Base-by-base conservation (phyloP, 441 rosid species). In the Mallotus repandus region DNA sequence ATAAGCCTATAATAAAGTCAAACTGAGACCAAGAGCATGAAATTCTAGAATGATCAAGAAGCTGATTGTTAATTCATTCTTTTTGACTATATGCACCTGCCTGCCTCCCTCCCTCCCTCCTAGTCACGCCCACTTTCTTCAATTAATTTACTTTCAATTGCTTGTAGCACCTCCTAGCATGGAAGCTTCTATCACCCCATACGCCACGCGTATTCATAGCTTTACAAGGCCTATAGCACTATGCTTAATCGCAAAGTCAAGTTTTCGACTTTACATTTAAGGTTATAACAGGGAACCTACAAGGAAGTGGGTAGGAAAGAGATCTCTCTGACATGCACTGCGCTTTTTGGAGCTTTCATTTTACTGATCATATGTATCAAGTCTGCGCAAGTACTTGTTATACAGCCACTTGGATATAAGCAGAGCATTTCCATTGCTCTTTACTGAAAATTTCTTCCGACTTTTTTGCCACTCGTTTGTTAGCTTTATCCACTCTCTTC, bases 401-500 rank as follows among this genome's bases (percentile, higher is more conserved):
- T 77, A 88, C 5, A 88, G 81, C 83, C 79, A 67, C 35, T 76
- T 76, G 14, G 91, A 82, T 13, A 59, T 73, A 71, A 13, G 43
- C n/a, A 88, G 61, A 57, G 90, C 86, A 77, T 84, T 71, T 45
- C 91, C 91, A 19, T 49, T 72, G 3, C 86, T 81, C 61, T 72
- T 74, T 45, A 82, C 81, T 0, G 90, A 82, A 63, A 69, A 86
- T 59, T 19, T 29, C 25, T 71, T 84, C 72, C 80, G 52, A 70
- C 89, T 82, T 11, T 74, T 84, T 74, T 87, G 92, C 96, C 92
- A 88, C 50, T 88, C 76, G 67, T 87, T 90, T 32, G 87, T 86
- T n/a, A 88, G 88, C 78, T 84, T 81, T 79, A 88, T 82, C 95
- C 92, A 90, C 43, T 84, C 91, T 74, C 78, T 83, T 79, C 96